A percentile compares a stretch with the other conserved stretches of the same genome.
These are phyloP conservation scores for Russula sp. DNA, from an alignment of 768 basidiomycete species.

Conservation along the genomic window DNA sequence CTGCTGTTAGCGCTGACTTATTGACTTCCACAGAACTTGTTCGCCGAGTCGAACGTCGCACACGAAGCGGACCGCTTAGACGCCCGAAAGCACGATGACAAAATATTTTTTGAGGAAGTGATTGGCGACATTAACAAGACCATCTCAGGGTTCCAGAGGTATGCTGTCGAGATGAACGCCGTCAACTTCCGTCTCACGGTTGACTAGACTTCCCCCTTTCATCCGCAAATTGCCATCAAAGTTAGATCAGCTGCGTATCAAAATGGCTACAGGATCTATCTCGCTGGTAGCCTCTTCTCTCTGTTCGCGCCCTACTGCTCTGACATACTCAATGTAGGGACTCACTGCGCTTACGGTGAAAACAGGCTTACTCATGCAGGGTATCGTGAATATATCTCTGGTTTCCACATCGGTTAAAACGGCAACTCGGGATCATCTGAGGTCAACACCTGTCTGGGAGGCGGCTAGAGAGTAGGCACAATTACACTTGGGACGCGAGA, in stretches of 20 bases:
- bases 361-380: not conserved
- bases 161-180: not conserved
- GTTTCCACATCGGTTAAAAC: not conserved
- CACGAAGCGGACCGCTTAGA: not conserved
- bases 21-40: not conserved
- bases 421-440: constrained; percentile 9
- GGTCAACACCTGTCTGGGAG: not conserved
- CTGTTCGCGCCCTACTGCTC: not conserved
- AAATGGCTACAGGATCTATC: not conserved
- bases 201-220: constrained; percentile 1
- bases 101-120: constrained; percentile 9
- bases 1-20: not conserved
- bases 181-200: not conserved
- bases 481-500: not conserved
- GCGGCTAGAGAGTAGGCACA: constrained; percentile 11
- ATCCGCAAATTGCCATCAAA: not conserved
- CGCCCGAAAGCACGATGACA: not conserved
- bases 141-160: not conserved
- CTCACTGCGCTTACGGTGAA: constrained; percentile 1
- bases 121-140: not conserved
- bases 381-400: constrained; percentile 7
- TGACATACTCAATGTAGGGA: constrained; percentile 1
- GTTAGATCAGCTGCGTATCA: not conserved
- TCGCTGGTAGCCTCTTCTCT: not conserved
- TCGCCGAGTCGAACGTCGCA: not conserved